Conservation (phyloP, 345 rosid genomes). For the Excoecaria cochinchinensis region DNA sequence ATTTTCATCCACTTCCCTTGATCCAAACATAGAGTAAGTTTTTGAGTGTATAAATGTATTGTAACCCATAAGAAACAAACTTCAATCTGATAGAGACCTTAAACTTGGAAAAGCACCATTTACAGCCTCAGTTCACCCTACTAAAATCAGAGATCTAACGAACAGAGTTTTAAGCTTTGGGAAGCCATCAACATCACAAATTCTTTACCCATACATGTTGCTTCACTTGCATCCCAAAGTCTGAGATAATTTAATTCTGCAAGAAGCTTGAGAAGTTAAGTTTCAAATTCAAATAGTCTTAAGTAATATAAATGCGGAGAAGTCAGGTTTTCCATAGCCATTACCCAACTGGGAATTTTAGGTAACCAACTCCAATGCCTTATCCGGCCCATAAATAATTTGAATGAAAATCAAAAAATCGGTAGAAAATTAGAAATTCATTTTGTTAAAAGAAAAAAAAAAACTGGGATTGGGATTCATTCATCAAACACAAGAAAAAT, state of each 20-base stretch:
- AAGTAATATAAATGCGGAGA: background rate
- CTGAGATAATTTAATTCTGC: background rate
- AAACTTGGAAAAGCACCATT: slow-evolving; percentile 12
- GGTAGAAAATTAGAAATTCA: no score
- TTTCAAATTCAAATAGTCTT: background rate
- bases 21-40: no score
- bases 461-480: no score
- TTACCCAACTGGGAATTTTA: background rate
- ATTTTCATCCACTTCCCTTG: no score
- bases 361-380: background rate
- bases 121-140: slow-evolving; percentile 7
- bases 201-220: background rate
- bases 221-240: background rate
- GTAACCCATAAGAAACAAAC: slow-evolving; percentile 8
- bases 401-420: no score
- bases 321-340: background rate
- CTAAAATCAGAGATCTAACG: background rate
- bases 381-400: no score
- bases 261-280: background rate
- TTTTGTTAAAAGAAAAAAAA: no score
- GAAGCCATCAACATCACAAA: slow-evolving; percentile 13
- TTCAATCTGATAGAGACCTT: background rate
- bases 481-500: no score
- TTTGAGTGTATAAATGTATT: slow-evolving; percentile 7
- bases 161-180: slow-evolving; percentile 5